A percentile compares a stretch with the other conserved stretches of the same genome.
phyloP scores from a whole-genome alignment of 75 land plant genomes.

The Pinus albicaulis region DNA sequence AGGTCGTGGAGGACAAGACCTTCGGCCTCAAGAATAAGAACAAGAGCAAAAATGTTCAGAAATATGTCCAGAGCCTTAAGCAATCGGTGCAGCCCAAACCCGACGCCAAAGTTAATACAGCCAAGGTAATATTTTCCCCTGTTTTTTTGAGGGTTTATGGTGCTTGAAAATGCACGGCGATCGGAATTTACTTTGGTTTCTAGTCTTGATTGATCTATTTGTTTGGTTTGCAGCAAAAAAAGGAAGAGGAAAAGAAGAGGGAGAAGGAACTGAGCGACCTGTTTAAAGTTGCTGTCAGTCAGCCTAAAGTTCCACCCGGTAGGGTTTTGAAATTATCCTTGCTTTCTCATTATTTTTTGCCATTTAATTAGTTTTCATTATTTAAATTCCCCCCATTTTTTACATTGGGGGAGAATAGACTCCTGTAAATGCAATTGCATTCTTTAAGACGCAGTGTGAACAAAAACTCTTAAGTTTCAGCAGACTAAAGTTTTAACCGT shows the following conservation, averaged over 20 bases:
- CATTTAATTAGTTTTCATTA: neutral
- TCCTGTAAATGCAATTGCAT: too few relatives aligned
- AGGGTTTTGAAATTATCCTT: slow-evolving; percentile 1
- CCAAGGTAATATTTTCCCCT: slow-evolving; percentile 42
- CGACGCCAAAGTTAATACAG: slow-evolving; percentile 49
- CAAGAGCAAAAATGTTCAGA: slow-evolving; percentile 98
- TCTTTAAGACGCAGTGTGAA: too few relatives aligned
- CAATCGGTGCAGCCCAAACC: slow-evolving; percentile 85
- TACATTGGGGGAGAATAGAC: neutral
- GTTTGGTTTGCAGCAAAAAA: slow-evolving; percentile 83
- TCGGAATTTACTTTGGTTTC: too few relatives aligned
- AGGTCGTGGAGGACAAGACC: slow-evolving; percentile 97
- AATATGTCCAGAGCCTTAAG: slow-evolving; percentile 85
- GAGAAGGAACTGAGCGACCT: slow-evolving; percentile 98
- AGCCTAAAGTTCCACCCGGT: slow-evolving; percentile 99
- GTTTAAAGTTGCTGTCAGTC: slow-evolving; percentile 93
- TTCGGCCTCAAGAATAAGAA: slow-evolving; percentile 99
- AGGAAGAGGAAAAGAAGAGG: slow-evolving; percentile 92
- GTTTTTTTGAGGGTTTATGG: neutral
- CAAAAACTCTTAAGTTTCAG: too few relatives aligned
- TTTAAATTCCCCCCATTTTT: neutral
- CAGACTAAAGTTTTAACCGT: neutral
- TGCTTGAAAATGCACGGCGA: too few relatives aligned
- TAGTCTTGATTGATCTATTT: neutral
- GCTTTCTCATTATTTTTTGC: neutral